These are phyloP conservation scores for Hippophae tibetana DNA, from an alignment of 306 rosid species.

Conservation along the genomic window DNA sequence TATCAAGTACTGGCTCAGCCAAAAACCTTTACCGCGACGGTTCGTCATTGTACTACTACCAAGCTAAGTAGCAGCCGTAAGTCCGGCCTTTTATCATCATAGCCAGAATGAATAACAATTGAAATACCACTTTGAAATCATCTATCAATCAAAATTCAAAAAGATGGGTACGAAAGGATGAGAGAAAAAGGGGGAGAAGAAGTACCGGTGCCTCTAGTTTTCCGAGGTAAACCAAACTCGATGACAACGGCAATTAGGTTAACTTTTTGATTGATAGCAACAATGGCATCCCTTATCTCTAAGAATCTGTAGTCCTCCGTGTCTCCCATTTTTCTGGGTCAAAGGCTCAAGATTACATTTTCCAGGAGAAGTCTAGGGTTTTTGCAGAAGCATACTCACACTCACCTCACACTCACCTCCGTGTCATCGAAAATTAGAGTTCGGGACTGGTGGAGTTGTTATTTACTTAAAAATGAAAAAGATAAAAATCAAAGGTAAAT, in stretches of 20 bases:
- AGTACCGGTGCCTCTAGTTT: conserved; percentile 50
- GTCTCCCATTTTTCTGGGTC: conserved; percentile 14
- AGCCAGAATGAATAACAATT: conserved; percentile 26
- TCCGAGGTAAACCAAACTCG: conserved; percentile 38
- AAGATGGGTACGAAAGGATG: not conserved
- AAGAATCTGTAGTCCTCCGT: conserved; percentile 29
- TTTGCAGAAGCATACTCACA: conserved; percentile 4
- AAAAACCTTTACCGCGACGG: conserved; percentile 38
- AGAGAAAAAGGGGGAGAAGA: not conserved
- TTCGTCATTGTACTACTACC: conserved; percentile 71
- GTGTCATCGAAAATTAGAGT: too few species aligned
- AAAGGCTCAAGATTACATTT: too few species aligned
- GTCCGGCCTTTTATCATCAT: conserved; percentile 91
- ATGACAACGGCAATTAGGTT: conserved; percentile 34
- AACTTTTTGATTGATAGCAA: conserved; percentile 29
- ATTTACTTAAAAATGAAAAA: too few species aligned
- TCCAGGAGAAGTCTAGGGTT: not conserved
- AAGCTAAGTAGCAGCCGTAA: conserved; percentile 72
- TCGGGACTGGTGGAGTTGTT: too few species aligned
- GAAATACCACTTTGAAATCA: not conserved
- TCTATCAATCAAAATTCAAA: not conserved
- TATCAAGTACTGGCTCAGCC: conserved; percentile 45
- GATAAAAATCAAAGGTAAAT: too few species aligned
- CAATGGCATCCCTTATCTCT: conserved; percentile 31
- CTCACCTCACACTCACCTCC: not conserved